phyloP scores from a whole-genome alignment of 1,139 yeast species.

The Yamadazyma aaseri region DNA sequence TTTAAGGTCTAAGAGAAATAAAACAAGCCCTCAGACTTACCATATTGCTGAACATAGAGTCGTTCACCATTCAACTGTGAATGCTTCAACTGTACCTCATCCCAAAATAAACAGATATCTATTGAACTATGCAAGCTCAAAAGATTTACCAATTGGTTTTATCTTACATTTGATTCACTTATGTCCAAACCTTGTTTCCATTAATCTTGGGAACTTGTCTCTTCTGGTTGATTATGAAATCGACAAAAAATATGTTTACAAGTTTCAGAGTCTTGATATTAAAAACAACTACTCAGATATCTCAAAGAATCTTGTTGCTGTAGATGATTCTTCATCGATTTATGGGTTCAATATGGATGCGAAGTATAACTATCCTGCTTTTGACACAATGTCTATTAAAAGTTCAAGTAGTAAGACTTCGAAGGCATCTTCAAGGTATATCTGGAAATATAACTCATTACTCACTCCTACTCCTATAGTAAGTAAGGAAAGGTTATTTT shows the following conservation, averaged over 20 bases:
- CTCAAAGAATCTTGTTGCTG: slow-evolving; percentile 12
- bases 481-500: slow-evolving; percentile 36
- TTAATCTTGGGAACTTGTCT: slow-evolving; percentile 56
- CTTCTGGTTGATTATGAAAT: slow-evolving; percentile 62
- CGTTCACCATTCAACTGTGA: slow-evolving; percentile 1
- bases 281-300: slow-evolving; percentile 37
- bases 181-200: slow-evolving; percentile 53
- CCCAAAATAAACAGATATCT: slow-evolving; percentile 61
- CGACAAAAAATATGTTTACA: slow-evolving; percentile 25
- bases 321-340: slow-evolving; percentile 16
- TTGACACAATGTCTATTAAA: slow-evolving; percentile 13
- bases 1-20: slow-evolving; percentile 20
- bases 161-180: slow-evolving; percentile 56
- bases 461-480: slow-evolving; percentile 39
- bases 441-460: slow-evolving; percentile 20
- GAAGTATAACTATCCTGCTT: slow-evolving; percentile 4
- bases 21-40: slow-evolving; percentile 3
- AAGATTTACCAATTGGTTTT: slow-evolving; percentile 70
- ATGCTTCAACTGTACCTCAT: slow-evolving; percentile 28
- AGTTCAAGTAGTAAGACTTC: slow-evolving; percentile 6
- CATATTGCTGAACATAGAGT: slow-evolving; percentile 1
- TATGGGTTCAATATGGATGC: slow-evolving; percentile 11
- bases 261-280: slow-evolving; percentile 40
- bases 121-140: slow-evolving; percentile 54
- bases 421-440: slow-evolving; percentile 4